phyloP scores from a whole-genome alignment of 2,329 filamentous ascomycete genomes.

The Harringtonia aguacate region DNA sequence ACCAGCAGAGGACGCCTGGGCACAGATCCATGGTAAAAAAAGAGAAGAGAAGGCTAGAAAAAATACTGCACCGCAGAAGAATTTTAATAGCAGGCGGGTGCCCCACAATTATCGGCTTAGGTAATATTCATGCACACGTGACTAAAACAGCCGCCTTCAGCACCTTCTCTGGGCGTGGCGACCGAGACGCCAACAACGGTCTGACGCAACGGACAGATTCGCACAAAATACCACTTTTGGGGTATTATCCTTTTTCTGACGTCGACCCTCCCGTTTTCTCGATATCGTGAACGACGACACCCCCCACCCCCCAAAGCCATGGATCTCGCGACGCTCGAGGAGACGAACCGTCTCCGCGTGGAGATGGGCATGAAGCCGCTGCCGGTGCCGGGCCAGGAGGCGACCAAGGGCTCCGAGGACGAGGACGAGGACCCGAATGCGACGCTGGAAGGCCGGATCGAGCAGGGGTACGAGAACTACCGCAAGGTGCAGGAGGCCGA shows the following conservation, averaged over 20 bases:
- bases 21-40: slow-evolving; percentile 66
- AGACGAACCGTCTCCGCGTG: slow-evolving; percentile 84
- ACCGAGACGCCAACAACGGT: too few species aligned
- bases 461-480: slow-evolving; percentile 64
- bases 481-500: slow-evolving; percentile 57
- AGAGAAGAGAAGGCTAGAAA: slow-evolving; percentile 18
- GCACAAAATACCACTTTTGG: too few species aligned
- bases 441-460: slow-evolving; percentile 74
- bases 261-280: too few species aligned
- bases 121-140: not conserved
- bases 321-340: slow-evolving; percentile 71
- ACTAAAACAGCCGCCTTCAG: too few species aligned
- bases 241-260: too few species aligned
- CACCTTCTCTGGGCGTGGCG: too few species aligned
- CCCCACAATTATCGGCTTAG: slow-evolving; percentile 2
- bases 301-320: slow-evolving; percentile 22
- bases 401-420: slow-evolving; percentile 16
- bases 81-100: slow-evolving; percentile 4
- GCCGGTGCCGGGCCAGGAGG: slow-evolving; percentile 59
- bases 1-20: slow-evolving; percentile 61
- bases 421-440: slow-evolving; percentile 63
- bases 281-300: too few species aligned
- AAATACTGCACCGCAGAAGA: slow-evolving; percentile 23
- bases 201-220: too few species aligned
- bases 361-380: slow-evolving; percentile 85